Evolutionary conservation across 2,329 filamentous ascomycete genomes (phyloP), one percentile per base, ranked within the genome.

Genomic region (Aspergillus ochraceus): DNA sequence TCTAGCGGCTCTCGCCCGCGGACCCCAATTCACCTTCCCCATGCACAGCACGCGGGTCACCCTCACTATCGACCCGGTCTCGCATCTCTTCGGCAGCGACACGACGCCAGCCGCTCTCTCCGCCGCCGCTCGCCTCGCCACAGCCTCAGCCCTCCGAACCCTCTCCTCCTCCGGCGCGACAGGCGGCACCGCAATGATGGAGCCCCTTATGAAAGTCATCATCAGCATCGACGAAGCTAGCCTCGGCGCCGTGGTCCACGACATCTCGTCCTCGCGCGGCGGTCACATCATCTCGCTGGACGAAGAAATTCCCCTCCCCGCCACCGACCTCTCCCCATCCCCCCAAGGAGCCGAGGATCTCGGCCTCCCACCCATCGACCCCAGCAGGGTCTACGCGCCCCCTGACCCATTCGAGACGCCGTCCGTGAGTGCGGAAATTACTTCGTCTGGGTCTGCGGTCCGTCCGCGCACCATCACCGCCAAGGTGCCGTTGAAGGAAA

Each of bases 401-500:
- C 89, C 89, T 0, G 94, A 98, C 73, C 92, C 92, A 1, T 98
- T 94, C 61, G 72, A 69, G 54, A 63, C 69, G 4, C 57, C 67
- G 1, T 71, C 64, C 17, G 52, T 70, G 12, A 65, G 51, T 11
- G 17, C 36, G 6, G 60, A 74, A 60, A 42, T 66, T 61, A 71
- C 66, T 60, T 67, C 51, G 67, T 74, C 68, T 17, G 64, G 71
- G 2, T 76, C 75, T 17, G 64, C 72, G 2, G 76, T 75, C 49
- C 75, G 82, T 32, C 85, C 86, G 59, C 76, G 83, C 58, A 83
- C 89, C 53, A 91, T 99, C 66, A 88, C 89, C 11, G 95, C 93
- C 22, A 87, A 90, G 69, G 94, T 98, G 29, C 95, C 95, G 32
- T 82, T 98, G 68, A 96, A 95, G 77, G 94, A 98, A 77, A 97